Percentiles rank a stretch among this genome's conserved stretches.
Evolutionary conservation across 805 yeast genomes (phyloP).

Genomic region (Candida maesae): DNA sequence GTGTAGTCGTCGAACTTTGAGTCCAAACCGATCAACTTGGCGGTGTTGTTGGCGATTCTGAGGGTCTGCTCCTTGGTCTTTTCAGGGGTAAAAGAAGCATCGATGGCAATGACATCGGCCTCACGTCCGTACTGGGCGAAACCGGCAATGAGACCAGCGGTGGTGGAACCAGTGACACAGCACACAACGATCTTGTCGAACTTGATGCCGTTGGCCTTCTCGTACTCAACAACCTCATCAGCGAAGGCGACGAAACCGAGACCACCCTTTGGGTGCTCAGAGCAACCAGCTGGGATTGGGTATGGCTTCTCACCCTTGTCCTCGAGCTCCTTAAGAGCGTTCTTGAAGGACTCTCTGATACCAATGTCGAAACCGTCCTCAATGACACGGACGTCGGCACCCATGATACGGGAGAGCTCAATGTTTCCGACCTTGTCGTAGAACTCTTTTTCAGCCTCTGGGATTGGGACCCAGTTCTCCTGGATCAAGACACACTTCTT

Average conservation of each 20-base stretch:
- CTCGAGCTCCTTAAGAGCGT: conserved; percentile 14
- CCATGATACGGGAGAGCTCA: conserved; percentile 19
- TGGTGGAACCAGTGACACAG: conserved; percentile 19
- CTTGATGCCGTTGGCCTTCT: conserved; percentile 10
- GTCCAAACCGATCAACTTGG: conserved; percentile 17
- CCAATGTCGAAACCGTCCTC: conserved; percentile 19
- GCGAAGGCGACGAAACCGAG: conserved; percentile 18
- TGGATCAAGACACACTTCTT: conserved; percentile 20
- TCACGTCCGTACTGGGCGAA: conserved; percentile 18
- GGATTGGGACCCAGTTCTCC: conserved; percentile 21
- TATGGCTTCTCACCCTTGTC: conserved; percentile 15
- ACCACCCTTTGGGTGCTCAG: conserved; percentile 20
- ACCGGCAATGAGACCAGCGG: conserved; percentile 19
- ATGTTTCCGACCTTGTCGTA: conserved; percentile 19
- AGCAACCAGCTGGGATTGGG: conserved; percentile 18
- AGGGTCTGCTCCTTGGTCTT: conserved; percentile 17
- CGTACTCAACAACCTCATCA: conserved; percentile 15
- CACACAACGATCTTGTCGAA: conserved; percentile 19
- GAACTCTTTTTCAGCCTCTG: conserved; percentile 19
- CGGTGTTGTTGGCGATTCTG: conserved; percentile 19
- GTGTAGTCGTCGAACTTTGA: conserved; percentile 13
- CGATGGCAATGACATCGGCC: conserved; percentile 18
- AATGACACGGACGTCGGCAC: conserved; percentile 20
- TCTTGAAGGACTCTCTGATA: conserved; percentile 17
- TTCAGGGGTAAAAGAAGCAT: conserved; percentile 19